Base-by-base conservation (phyloP, 768 basidiomycete species). In the Mycena belliarum region DNA sequence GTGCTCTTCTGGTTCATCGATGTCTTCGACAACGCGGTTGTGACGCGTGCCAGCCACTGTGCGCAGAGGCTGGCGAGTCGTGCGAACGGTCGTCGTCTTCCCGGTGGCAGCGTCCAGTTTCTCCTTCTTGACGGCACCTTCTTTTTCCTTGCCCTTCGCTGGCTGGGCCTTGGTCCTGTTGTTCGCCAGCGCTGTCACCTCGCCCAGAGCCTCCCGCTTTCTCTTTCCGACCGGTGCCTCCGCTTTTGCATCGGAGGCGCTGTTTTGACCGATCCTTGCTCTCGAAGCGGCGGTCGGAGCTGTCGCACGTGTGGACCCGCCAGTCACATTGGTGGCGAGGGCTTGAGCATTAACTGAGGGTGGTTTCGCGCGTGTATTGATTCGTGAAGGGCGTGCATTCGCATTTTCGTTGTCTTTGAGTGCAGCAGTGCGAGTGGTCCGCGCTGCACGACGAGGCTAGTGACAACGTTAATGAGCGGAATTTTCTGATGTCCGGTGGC, bases 321-420 rank as follows among this genome's bases (percentile, higher is more conserved):
- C 72, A 60, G 68, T 63, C 49, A 60, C 55, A 32, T 63, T 65
- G 55, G 59, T 69, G 12, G 79, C 73, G 33, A 65, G 66, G 61
- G 75, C 68, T 44, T 74, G 74, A 60, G 78, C 73, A 62, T 75
- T 70, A 21, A 73, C 63, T 42, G 81, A 75, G 15, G 81, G 76
- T 58, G 77, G 74, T 73, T 87, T 87, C 69, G 82, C 76, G 71
- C 85, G 86, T 59, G 86, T 82, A 44, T 78, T 74, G 47, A 83
- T 74, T 71, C 84, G 77, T 56, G 82, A 78, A 41, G 82, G 82
- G 56, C 84, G 83, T 50, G 86, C 83, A 67, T 82, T 84, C 54
- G 84, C 83, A 68, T 89, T 91, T 79, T 91, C 88, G 68, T 74
- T 81, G 68, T 86, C 83, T 68, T 83, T 84, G 66, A 76, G 76